Base-by-base conservation (phyloP, 2,329 filamentous ascomycete species). In the Xylariales sp. region DNA sequence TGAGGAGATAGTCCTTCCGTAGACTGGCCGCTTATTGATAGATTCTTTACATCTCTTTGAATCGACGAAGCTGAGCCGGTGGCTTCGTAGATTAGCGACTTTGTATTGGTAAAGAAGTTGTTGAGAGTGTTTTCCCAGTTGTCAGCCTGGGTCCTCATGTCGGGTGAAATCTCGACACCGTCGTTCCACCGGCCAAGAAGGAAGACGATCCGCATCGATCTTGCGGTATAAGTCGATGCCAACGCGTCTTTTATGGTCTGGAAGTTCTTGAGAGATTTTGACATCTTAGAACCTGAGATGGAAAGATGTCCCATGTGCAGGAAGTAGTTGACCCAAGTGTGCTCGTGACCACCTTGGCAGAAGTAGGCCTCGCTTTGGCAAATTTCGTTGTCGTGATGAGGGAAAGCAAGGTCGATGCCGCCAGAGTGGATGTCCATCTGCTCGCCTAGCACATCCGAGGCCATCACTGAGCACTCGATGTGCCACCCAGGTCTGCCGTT, bases 381-480 rank as follows among this genome's bases (percentile, higher is more conserved):
- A 42, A 90, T 66, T 49, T 58, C 91, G 53, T 95, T 96, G 62
- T 93, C 90, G 63, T 90, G 90, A 61, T 95, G 90, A 0, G 90
- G 89, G 62, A 95, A 95, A 0, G 84, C 83, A 40, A 97, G 74
- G 61, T 97, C 91, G 46, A 95, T 85, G 44, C 91, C 91, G 20
- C 91, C 90, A 16, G 88, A 94, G 63, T 96, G 91, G 40, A 96
- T 87, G 60, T 97, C 91, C 71, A 97, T 89, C 46, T 83, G 76
- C 20, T 81, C 74, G 4, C 90, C 90, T 1, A 97, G 69, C n/a
- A 89, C 77, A 49, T 90, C 87, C 2, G 86, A 91, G 1, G 90
- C 89, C 91, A 97, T 96, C 12, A 89, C 89, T 1, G 85, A 90
- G 79, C 91, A 96, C 68, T 96, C 90, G 56, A 96, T 96, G 58